Evolutionary conservation across 306 rosid genomes (phyloP), one percentile per base, ranked within the genome.

Genomic region (Fragaria iinumae): DNA sequence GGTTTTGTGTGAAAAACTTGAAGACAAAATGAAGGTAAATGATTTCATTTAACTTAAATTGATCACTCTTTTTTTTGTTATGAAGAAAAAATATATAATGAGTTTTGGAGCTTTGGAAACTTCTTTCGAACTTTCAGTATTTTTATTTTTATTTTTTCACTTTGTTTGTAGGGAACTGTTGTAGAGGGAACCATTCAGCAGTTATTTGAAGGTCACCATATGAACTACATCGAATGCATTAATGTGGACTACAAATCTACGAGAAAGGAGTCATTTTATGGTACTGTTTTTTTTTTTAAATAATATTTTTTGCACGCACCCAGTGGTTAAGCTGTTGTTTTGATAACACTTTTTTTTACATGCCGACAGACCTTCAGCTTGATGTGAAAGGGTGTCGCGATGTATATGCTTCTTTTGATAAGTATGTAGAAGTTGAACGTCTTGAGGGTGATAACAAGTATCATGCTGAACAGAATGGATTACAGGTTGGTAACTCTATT

Each of bases 241-340:
- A 96, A 96, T n/a, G 99, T 92, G 83, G 99, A 96, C 85, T 96
- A 92, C 74, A 96, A 92, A 83, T 96, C 99, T 69, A 96, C 98
- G 27, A 91, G 99, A 86, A 96, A 92, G 88, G 99, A 96, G 80
- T 96, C 99, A 12, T 96, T 91, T 87, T 96, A 96, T 88, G 99
- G 99, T 96, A 91, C 43, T 43, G 12, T n/a, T 2, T 53, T 53
- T 18, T 18, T 27, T 20, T 1, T 48, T 13, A 14, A 4, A 1
- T 13, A 14, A 14, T 14, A 14, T 12, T 10, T 36, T 53, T 9
- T 21, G 3, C 38, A 56, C 23, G 9, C 60, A 23, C 11, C 45
- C 38, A 71, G 16, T 71, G 44, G 20, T 71, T 65, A 64, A 67
- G 16, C 10, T 65, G 29, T 32, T 55, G 52, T 36, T 73, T 73